These are phyloP conservation scores for Glycyrrhiza uralensis DNA, from an alignment of 306 rosid species.

Conservation along the genomic window DNA sequence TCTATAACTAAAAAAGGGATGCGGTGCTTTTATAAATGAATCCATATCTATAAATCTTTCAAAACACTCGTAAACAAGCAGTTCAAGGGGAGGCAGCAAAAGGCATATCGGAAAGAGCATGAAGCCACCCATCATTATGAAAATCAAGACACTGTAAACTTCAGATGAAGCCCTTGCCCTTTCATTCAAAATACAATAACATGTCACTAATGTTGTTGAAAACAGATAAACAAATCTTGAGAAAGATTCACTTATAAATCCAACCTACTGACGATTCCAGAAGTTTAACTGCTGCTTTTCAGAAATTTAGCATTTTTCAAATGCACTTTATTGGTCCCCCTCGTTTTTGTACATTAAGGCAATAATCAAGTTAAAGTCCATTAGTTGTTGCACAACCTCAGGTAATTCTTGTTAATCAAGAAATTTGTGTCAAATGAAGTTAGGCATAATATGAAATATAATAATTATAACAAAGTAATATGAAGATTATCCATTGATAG, in stretches of 20 bases:
- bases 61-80: not conserved
- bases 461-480: not conserved
- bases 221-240: not conserved
- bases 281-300: not conserved
- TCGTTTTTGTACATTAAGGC: not conserved
- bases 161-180: not conserved
- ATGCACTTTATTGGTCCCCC: not conserved
- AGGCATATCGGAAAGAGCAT: not conserved
- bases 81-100: not conserved
- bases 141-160: not conserved
- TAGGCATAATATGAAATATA: not conserved
- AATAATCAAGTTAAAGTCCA: not conserved
- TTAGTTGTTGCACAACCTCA: not conserved
- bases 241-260: not conserved
- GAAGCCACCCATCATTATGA: not conserved
- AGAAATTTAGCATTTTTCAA: not conserved
- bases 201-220: no score
- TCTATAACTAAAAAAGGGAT: not conserved
- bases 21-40: not conserved
- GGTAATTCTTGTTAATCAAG: not conserved
- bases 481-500: not conserved
- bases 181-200: not conserved
- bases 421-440: not conserved
- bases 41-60: not conserved
- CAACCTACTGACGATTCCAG: not conserved